Evolutionary conservation across 106 monocot genomes (phyloP), one percentile per base, ranked within the genome.

Genomic region (Acorus calamus): DNA sequence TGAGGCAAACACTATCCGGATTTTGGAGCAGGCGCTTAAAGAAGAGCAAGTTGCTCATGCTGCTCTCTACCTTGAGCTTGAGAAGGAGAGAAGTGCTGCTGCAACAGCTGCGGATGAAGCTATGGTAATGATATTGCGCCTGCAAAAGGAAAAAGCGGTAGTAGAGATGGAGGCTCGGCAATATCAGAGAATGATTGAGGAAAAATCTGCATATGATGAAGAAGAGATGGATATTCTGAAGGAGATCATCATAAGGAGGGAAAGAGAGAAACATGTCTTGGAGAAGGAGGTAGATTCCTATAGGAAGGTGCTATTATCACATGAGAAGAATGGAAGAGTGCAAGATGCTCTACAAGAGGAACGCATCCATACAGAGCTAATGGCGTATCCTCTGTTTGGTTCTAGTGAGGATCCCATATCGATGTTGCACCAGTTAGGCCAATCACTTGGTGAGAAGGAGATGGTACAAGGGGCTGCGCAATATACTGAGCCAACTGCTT

Each of bases 31-130:
- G 44, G 81, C 77, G 42, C 74, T 98, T 49, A 74, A 80, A 67
- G 65, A 76, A 64, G 91, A 84, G 69, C 66, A 57, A 42, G 51
- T 61, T n/a, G 76, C 85, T 53, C 68, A 65, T 14, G 74, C 73
- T 52, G 74, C 68, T 8, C 79, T 98, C n/a, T 75, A 64, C 56
- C 65, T 78, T 65, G 98, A 99, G 47, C 54, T 99, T 59, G 98
- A 99, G 73, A 86, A 92, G 53, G 98, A 99, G 81, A 88, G 98
- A 60, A 99, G 62, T 60, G 85, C 88, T 49, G 74, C 98, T 60
- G 82, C 88, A 4, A 77, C 73, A 52, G 85, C 98, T 44, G 83
- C 92, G 42, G 98, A 99, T 42, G 98, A 92, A 69, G 92, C 98
- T 42, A 83, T 99, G 88, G 85, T 88, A 2, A 99, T 99, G 98